Base-by-base conservation (phyloP, 2,329 filamentous ascomycete species). In the Podosphaera aphanis region DNA sequence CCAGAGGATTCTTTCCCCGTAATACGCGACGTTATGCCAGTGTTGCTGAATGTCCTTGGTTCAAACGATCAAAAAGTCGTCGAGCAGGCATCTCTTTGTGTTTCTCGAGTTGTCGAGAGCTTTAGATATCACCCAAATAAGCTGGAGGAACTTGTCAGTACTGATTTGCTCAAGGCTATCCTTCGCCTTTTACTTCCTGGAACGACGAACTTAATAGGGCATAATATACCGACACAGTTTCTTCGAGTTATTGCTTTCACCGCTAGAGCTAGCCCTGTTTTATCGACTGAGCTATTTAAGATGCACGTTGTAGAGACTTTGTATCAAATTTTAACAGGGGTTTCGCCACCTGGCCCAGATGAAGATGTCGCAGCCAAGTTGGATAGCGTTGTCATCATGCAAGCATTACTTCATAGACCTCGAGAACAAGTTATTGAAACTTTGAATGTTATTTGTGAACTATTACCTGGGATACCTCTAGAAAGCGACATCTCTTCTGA, bases 311-410 rank as follows among this genome's bases (percentile, higher is more conserved):
- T 98, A 21, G 90, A 95, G 62, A 98, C 90, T 0, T 67, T 98
- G 2, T 98, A 95, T 59, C 90, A 98, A 61, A 95, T 98, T 37
- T 65, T 98, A 43, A 95, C 90, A 0, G 90, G 90, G 18, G 84
- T 98, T 2, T 95, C 90, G 0, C 86, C 90, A 1, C 90, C 90
- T 0, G 73, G 69, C 50, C 82, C 79, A 29, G 77, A 71, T 1
- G 77, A 85, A 31, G 78, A 88, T 59, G 73, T 84, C 47, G 80
- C 77, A 25, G 79, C 74, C 33, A 93, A 92, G 63, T 79, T 95
- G 51, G 88, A 95, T 62, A 93, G 85, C 57, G 88, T 95, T 46
- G 74, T 98, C 40, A 90, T 98, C 56, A 98, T 98, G 92, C 90
- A 98, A 64, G 85, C 92, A 33, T 69, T 98, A 51, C 93, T 98